phyloP scores from a whole-genome alignment of 2,329 filamentous ascomycete species.

The Gliomastix tumulicola region DNA sequence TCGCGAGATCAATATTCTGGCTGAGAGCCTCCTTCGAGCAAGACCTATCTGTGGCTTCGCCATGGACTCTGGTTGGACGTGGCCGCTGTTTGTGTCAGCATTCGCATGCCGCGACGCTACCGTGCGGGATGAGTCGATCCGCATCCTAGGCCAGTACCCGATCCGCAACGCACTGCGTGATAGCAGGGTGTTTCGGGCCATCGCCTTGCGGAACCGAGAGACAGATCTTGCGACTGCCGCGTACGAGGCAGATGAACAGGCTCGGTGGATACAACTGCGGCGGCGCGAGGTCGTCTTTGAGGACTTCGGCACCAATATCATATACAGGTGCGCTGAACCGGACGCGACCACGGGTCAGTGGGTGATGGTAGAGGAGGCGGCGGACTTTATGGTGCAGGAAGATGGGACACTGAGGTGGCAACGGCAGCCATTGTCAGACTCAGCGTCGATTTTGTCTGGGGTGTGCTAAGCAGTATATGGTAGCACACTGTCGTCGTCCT shows the following conservation, averaged over 20 bases:
- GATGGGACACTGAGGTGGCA: slow-evolving; percentile 25
- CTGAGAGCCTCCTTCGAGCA: slow-evolving; percentile 25
- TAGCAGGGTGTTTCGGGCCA: slow-evolving; percentile 28
- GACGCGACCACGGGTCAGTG: slow-evolving; percentile 19
- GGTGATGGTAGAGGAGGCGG: slow-evolving; percentile 29
- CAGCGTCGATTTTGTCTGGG: slow-evolving; percentile 19
- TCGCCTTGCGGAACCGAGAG: slow-evolving; percentile 27
- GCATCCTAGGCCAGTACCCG: slow-evolving; percentile 30
- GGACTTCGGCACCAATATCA: slow-evolving; percentile 25
- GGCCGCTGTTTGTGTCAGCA: slow-evolving; percentile 32
- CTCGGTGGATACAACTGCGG: slow-evolving; percentile 30
- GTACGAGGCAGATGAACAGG: slow-evolving; percentile 19
- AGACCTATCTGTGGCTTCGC: slow-evolving; percentile 31
- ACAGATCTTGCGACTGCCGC: slow-evolving; percentile 21
- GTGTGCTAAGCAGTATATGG: too few species aligned
- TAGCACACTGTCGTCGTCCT: too few species aligned
- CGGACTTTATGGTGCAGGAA: slow-evolving; percentile 17
- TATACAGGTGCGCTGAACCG: slow-evolving; percentile 26
- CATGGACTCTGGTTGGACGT: slow-evolving; percentile 37
- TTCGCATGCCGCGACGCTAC: slow-evolving; percentile 30
- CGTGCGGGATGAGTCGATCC: slow-evolving; percentile 30
- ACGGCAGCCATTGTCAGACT: slow-evolving; percentile 25
- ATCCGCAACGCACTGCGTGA: slow-evolving; percentile 36
- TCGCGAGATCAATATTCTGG: slow-evolving; percentile 29
- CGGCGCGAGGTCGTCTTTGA: slow-evolving; percentile 29